phyloP scores from a whole-genome alignment of 352 stramenopile genomes.

The Aphanomyces stellatus region DNA sequence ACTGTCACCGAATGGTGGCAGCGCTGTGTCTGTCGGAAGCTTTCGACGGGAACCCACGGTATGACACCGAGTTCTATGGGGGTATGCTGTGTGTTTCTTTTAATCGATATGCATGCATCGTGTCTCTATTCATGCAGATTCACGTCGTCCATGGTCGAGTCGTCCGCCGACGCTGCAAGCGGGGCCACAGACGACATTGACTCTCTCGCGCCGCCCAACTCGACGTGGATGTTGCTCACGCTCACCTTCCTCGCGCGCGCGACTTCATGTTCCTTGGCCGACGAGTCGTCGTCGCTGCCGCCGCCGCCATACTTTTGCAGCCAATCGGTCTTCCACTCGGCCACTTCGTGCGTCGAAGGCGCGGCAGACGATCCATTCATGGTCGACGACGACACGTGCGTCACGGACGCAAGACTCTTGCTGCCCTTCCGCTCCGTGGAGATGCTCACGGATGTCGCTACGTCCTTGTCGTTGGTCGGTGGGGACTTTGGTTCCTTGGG shows the following conservation, averaged over 20 bases:
- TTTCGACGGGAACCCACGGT: not conserved
- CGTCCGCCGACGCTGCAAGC: not conserved
- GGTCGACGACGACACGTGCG: too few relatives aligned
- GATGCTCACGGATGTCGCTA: not conserved
- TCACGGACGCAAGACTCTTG: too few relatives aligned
- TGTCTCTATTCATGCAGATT: not conserved
- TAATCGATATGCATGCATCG: not conserved
- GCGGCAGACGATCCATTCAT: not conserved
- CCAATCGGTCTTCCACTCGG: slow-evolving; percentile 39
- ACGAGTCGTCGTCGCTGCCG: slow-evolving; percentile 20
- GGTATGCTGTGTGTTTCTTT: too few relatives aligned
- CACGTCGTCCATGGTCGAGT: not conserved
- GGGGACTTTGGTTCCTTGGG: slow-evolving; percentile 9
- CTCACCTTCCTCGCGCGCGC: not conserved
- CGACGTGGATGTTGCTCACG: not conserved
- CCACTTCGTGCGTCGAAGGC: slow-evolving; percentile 21
- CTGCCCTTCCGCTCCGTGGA: not conserved
- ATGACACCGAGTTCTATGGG: not conserved
- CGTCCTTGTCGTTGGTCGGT: not conserved
- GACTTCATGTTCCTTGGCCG: not conserved
- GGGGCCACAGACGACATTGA: slow-evolving; percentile 1
- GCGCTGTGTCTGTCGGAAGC: too few relatives aligned
- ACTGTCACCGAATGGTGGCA: not conserved
- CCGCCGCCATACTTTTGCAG: slow-evolving; percentile 30
- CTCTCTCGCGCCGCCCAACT: not conserved